These are phyloP conservation scores for Sicyos baderoa DNA, from an alignment of 306 rosid species.

Conservation along the genomic window DNA sequence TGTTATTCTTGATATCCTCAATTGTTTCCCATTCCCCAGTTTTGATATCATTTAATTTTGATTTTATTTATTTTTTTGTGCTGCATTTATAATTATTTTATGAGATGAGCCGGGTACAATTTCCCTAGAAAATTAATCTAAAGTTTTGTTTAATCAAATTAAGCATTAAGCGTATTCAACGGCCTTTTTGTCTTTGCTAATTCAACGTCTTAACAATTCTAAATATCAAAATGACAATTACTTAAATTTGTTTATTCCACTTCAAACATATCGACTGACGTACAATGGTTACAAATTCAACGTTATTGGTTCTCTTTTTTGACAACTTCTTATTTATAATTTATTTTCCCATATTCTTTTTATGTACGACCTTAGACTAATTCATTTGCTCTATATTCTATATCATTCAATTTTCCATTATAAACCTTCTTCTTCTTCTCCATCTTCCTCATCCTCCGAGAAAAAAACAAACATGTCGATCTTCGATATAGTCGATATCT, in stretches of 20 bases:
- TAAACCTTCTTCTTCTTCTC: not conserved
- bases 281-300: not conserved
- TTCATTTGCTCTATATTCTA: not conserved
- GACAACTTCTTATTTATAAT: not conserved
- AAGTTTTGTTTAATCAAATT: too few relatives aligned
- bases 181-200: not conserved
- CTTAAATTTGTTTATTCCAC: not conserved
- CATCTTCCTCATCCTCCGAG: not conserved
- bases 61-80: too few relatives aligned
- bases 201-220: not conserved
- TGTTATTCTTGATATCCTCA: too few relatives aligned
- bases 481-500: constrained; percentile 26
- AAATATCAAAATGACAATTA: not conserved
- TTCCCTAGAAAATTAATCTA: too few relatives aligned
- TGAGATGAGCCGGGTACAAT: too few relatives aligned
- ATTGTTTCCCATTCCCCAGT: too few relatives aligned
- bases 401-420: not conserved
- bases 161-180: too few relatives aligned
- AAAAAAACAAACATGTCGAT: not conserved
- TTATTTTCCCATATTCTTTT: not conserved
- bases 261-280: too few relatives aligned
- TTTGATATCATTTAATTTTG: too few relatives aligned
- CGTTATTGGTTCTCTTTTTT: not conserved
- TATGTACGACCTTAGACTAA: not conserved
- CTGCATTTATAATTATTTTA: too few relatives aligned